Conservation (phyloP, 2,329 filamentous ascomycete species). For the Ophiosphaerella narmari region DNA sequence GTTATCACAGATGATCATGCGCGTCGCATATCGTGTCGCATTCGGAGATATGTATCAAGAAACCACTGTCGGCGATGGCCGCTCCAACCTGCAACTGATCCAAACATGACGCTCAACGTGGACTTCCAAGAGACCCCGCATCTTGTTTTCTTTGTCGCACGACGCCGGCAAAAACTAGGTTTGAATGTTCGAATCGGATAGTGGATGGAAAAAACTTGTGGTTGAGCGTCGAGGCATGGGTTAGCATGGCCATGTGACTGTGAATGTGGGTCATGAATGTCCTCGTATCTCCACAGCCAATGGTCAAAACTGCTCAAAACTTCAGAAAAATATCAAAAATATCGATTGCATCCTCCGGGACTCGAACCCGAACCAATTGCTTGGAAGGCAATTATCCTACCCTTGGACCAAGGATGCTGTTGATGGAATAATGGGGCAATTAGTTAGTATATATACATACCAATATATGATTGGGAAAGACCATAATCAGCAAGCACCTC, state of each 20-base stretch:
- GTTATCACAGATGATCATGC: constrained; percentile 6
- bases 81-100: background rate
- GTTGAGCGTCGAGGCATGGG: background rate
- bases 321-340: constrained; percentile 5
- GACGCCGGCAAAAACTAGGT: background rate
- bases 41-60: constrained; percentile 6
- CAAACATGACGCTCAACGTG: background rate
- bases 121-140: constrained; percentile 6
- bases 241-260: too few species aligned
- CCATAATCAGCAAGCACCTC: too few species aligned
- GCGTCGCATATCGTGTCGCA: constrained; percentile 2
- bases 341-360: constrained; percentile 23
- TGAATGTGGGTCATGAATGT: too few species aligned
- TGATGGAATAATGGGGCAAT: background rate
- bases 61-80: constrained; percentile 4
- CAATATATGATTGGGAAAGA: too few species aligned
- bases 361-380: constrained; percentile 28
- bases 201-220: background rate
- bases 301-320: too few species aligned
- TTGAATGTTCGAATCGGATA: background rate
- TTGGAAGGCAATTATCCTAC: constrained; percentile 31
- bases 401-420: constrained; percentile 11
- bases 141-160: background rate
- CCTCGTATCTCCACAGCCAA: too few species aligned
- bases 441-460: background rate